These are phyloP conservation scores for Aurinia saxatilis DNA, from an alignment of 345 rosid genomes.

Conservation along the genomic window DNA sequence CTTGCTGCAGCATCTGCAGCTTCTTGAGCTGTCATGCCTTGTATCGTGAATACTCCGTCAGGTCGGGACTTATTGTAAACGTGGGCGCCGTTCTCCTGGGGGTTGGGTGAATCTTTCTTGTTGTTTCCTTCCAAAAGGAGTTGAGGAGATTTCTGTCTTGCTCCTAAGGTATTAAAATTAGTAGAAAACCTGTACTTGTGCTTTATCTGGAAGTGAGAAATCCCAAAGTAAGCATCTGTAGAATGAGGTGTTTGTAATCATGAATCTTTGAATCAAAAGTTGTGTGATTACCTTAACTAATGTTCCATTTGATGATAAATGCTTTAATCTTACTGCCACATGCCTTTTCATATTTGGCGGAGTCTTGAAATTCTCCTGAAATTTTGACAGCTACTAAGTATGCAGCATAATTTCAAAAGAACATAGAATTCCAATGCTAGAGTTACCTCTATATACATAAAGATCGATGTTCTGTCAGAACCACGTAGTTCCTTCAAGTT, in stretches of 20 bases:
- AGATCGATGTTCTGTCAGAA: constrained; percentile 77
- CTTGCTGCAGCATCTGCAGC: constrained; percentile 93
- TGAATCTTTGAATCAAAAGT: not conserved
- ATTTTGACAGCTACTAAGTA: constrained; percentile 17
- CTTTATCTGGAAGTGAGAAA: constrained; percentile 49
- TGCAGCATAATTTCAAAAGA: not conserved
- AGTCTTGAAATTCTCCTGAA: constrained; percentile 68
- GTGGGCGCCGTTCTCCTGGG: constrained; percentile 39
- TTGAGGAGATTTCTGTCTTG: constrained; percentile 39
- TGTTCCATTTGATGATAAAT: constrained; percentile 65
- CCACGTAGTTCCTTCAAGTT: constrained; percentile 77
- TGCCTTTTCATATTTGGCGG: constrained; percentile 69
- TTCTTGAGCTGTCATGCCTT: constrained; percentile 77
- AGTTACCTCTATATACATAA: constrained; percentile 69
- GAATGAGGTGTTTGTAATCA: not conserved
- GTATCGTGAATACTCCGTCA: constrained; percentile 53
- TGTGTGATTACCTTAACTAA: constrained; percentile 61
- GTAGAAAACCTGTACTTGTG: constrained; percentile 63
- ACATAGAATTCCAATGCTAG: not conserved
- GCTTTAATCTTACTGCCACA: constrained; percentile 68
- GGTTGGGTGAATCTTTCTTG: constrained; percentile 38
- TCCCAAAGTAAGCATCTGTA: not conserved
- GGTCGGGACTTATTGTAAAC: constrained; percentile 46
- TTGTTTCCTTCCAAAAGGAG: constrained; percentile 45
- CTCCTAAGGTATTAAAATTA: constrained; percentile 35